Conservation (phyloP, 202 grass and related monocot genomes). For the Elaeis oleifera region DNA sequence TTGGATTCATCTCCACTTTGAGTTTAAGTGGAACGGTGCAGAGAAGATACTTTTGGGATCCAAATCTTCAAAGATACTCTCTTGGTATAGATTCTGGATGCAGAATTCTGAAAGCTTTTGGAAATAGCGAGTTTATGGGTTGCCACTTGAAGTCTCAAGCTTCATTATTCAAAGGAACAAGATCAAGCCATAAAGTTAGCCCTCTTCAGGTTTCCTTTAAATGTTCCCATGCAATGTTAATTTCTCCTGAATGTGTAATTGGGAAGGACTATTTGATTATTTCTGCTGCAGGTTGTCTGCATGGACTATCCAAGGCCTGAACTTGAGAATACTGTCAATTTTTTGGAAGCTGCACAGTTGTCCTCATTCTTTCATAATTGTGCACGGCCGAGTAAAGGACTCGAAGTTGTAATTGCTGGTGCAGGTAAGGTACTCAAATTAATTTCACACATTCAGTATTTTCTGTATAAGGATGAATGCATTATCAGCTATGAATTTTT, state of each 20-base stretch:
- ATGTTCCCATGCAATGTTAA: background rate
- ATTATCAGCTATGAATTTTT: no score
- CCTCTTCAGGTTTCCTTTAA: conserved; percentile 40
- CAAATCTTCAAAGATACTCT: conserved; percentile 37
- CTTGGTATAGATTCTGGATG: conserved; percentile 23
- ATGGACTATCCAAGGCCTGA: conserved; percentile 69
- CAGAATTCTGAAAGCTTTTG: conserved; percentile 23
- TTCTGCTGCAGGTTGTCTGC: conserved; percentile 58
- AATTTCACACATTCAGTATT: no score
- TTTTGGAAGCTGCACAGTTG: conserved; percentile 82
- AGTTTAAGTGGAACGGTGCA: conserved; percentile 46
- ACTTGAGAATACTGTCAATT: conserved; percentile 68
- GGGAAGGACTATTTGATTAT: conserved; percentile 12
- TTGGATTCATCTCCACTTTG: conserved; percentile 43
- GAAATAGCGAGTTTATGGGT: conserved; percentile 21
- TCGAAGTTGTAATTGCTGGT: conserved; percentile 80
- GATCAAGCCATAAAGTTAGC: conserved; percentile 26
- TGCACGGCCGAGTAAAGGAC: conserved; percentile 50
- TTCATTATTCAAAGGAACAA: conserved; percentile 31
- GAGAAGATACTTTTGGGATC: conserved; percentile 24
- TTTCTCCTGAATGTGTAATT: background rate
- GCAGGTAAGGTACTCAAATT: conserved; percentile 45
- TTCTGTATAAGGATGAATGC: no score
- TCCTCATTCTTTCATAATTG: conserved; percentile 63
- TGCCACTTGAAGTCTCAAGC: conserved; percentile 21